Percentiles rank a stretch among this genome's conserved stretches.
These are phyloP conservation scores for Trichophyton schoenleinii DNA, from an alignment of 2,329 filamentous ascomycete genomes.

Conservation along the genomic window DNA sequence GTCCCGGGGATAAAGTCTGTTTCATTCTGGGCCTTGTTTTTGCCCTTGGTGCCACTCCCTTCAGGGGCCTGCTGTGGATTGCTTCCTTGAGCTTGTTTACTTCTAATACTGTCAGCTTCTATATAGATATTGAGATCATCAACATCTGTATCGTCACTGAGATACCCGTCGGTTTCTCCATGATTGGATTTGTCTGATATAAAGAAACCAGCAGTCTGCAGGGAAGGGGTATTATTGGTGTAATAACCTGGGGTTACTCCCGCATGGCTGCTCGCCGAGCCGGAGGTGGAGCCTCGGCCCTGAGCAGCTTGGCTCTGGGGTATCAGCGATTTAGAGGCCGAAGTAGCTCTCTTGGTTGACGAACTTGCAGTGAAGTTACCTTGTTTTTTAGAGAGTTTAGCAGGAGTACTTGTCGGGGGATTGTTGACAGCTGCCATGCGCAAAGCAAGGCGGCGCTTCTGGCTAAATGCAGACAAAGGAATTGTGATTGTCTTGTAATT, in stretches of 20 bases:
- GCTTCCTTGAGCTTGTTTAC: conserved; percentile 5
- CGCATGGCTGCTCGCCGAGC: neutral
- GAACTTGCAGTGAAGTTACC: too few species aligned
- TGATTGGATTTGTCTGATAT: neutral
- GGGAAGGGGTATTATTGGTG: too few species aligned
- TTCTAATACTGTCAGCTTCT: conserved; percentile 8
- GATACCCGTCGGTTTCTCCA: conserved; percentile 2
- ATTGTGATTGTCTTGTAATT: conserved; percentile 33
- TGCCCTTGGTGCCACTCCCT: neutral
- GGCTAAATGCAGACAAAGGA: conserved; percentile 40
- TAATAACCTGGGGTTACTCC: too few species aligned
- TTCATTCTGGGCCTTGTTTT: conserved; percentile 14
- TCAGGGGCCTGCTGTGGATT: neutral
- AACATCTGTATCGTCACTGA: conserved; percentile 36
- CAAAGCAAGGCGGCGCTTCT: conserved; percentile 28
- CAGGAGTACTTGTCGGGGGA: neutral
- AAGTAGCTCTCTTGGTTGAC: neutral
- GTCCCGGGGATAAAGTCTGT: conserved; percentile 57
- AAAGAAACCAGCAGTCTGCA: neutral
- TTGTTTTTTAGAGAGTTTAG: neutral
- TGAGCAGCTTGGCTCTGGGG: neutral
- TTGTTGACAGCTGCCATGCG: neutral
- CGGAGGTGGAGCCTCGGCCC: too few species aligned
- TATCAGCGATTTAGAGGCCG: neutral
- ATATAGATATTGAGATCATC: conserved; percentile 35